These are phyloP conservation scores for Fraxinus dipetala DNA, from an alignment of 305 asterid species.

Conservation along the genomic window DNA sequence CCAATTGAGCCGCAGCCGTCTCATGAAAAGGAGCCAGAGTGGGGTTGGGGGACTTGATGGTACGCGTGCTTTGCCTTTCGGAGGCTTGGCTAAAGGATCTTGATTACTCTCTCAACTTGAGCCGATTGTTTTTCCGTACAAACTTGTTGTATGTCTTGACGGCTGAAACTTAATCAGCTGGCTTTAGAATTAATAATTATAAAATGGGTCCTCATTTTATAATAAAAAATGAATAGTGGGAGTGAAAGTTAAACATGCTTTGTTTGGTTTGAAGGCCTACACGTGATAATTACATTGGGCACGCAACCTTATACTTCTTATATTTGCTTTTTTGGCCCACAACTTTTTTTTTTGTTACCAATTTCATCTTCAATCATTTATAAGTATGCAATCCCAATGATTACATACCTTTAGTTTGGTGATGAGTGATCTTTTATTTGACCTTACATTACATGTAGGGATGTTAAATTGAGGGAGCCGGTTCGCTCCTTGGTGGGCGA, in stretches of 20 bases:
- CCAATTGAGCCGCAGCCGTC: constrained; percentile 38
- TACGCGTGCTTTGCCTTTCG: not conserved
- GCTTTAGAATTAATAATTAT: not conserved
- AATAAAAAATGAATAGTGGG: not conserved
- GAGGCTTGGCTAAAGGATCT: not conserved
- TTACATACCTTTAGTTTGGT: not conserved
- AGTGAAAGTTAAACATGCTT: not conserved
- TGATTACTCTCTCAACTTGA: not conserved
- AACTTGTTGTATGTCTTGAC: not conserved
- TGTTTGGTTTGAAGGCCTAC: not conserved
- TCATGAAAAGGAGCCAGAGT: not conserved
- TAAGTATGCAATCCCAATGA: not conserved
- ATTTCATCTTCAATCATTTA: not conserved
- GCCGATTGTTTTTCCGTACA: not conserved
- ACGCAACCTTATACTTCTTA: not conserved
- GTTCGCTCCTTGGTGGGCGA: too few relatives aligned
- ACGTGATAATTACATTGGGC: not conserved
- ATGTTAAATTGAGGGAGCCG: too few relatives aligned
- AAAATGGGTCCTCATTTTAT: not conserved
- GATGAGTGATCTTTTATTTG: not conserved
- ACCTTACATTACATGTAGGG: not conserved
- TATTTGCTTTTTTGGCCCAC: not conserved
- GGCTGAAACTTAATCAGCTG: not conserved
- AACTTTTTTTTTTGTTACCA: not conserved
- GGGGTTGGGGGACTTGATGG: not conserved